Conservation (phyloP, 805 yeast genomes). For the Myxozyma mucilagina region DNA sequence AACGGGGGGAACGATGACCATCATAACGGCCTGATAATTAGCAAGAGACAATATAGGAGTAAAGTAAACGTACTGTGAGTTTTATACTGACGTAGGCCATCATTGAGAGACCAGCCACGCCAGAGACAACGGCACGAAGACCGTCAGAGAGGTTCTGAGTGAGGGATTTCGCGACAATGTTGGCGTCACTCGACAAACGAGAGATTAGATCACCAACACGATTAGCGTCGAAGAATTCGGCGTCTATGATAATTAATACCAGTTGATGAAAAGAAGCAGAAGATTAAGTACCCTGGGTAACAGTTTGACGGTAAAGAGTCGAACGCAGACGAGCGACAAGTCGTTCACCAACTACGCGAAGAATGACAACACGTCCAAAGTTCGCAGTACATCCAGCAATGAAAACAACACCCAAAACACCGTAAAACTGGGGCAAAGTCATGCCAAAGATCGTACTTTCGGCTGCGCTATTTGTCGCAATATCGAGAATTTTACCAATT, state of each 20-base stretch:
- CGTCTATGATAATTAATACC: constrained; percentile 46
- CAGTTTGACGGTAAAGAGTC: constrained; percentile 69
- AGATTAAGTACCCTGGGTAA: constrained; percentile 52
- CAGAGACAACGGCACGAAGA: constrained; percentile 77
- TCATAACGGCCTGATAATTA: constrained; percentile 52
- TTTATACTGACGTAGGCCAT: constrained; percentile 85
- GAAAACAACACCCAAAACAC: constrained; percentile 62
- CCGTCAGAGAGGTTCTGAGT: constrained; percentile 93
- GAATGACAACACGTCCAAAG: constrained; percentile 71
- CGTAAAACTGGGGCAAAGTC: constrained; percentile 62
- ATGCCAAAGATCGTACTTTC: constrained; percentile 55
- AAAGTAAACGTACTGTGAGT: constrained; percentile 53
- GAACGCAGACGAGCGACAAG: constrained; percentile 82
- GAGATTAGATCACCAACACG: constrained; percentile 91
- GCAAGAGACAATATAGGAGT: background rate
- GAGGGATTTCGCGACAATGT: constrained; percentile 79
- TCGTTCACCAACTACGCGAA: constrained; percentile 81
- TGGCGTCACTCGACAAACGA: constrained; percentile 83
- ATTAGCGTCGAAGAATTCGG: constrained; percentile 84
- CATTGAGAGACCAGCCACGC: constrained; percentile 85
- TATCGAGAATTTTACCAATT: constrained; percentile 84
- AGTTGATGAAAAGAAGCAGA: background rate
- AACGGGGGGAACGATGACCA: constrained; percentile 78
- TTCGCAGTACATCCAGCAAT: constrained; percentile 75
- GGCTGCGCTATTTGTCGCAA: constrained; percentile 48